Conservation (phyloP, 1,139 yeast species). For the Debaryomycetaceae sp. region DNA sequence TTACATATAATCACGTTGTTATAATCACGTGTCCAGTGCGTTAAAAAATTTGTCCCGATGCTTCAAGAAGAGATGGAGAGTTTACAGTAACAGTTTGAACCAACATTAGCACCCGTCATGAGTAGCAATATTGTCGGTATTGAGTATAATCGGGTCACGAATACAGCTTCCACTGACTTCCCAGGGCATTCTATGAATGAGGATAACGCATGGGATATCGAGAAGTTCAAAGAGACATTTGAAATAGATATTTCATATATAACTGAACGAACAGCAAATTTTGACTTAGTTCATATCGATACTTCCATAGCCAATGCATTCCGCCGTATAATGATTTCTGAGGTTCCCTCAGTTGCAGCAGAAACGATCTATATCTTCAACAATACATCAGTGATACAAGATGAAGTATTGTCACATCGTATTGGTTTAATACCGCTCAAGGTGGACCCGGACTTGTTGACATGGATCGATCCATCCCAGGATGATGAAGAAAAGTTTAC, state of each 20-base stretch:
- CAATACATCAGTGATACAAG: conserved; percentile 95
- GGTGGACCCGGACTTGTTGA: conserved; percentile 83
- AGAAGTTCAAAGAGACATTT: conserved; percentile 68
- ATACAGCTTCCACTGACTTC: conserved; percentile 81
- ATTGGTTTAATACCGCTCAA: conserved; percentile 88
- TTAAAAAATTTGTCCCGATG: conserved; percentile 6
- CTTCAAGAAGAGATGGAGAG: not conserved
- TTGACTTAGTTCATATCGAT: conserved; percentile 82
- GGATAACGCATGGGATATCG: conserved; percentile 80
- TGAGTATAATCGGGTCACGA: conserved; percentile 88
- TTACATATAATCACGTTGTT: no score
- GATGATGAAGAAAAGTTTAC: conserved; percentile 71
- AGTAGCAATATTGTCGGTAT: conserved; percentile 71
- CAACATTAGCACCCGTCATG: conserved; percentile 15
- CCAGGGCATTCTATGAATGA: conserved; percentile 72
- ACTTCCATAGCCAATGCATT: conserved; percentile 95
- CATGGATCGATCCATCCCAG: conserved; percentile 67
- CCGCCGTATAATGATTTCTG: conserved; percentile 94
- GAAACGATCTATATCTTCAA: conserved; percentile 87
- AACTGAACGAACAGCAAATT: conserved; percentile 72
- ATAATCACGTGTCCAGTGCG: no score
- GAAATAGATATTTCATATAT: conserved; percentile 66
- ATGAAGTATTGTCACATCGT: conserved; percentile 93
- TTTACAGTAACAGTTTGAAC: not conserved
- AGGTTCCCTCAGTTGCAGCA: conserved; percentile 93